Base-by-base conservation (phyloP, 1,284 basidiomycete species). In the Ustilago hordei region DNA sequence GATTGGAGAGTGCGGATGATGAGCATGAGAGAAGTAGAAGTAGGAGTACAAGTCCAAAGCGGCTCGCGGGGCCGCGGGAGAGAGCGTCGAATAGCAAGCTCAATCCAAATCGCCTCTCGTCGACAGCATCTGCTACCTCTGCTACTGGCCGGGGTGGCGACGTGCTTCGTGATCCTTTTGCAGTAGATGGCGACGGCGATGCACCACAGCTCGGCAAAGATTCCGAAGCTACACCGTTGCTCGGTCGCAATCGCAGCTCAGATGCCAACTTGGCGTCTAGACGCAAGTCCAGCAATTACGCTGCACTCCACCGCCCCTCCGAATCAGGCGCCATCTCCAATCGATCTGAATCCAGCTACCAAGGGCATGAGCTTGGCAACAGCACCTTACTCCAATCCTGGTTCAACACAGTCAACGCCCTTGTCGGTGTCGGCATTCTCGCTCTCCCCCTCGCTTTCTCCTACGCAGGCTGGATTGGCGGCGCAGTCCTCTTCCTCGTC, bases 341-440 rank as follows among this genome's bases (percentile, higher is more conserved):
- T 12, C 64, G 55, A 2, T 61, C 68, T 4, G 57, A 69, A 8
- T 75, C 74, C 19, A 58, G 45, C 55, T 57, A 62, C 15, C 60
- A 48, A 17, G 13, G 50, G 9, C 58, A 56, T 11, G 67, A 72
- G 19, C 60, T 72, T 13, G 80, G 82, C 17, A 78, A 72, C 45
- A 81, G 78, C 64, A 85, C 84, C 0, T 75, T 85, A 35, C 66
- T 78, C 17, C 84, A 85, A 64, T 81, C 81, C 31, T 84, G 82
- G 84, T 85, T 85, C 80, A 85, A 85, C 60, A 81, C 79, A 7
- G 78, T 85, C 64, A 85, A 85, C 64, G 84, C 82, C 5, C 70
- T 85, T 4, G 75, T 85, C 23, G 84, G 84, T 11, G 80, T 85
- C 15, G 82, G 84, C 28, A 84, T 85, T 38, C 75, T 85, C 50